Evolutionary conservation across 2,329 filamentous ascomycete species (phyloP).

Genomic region (Penicillium sp.): DNA sequence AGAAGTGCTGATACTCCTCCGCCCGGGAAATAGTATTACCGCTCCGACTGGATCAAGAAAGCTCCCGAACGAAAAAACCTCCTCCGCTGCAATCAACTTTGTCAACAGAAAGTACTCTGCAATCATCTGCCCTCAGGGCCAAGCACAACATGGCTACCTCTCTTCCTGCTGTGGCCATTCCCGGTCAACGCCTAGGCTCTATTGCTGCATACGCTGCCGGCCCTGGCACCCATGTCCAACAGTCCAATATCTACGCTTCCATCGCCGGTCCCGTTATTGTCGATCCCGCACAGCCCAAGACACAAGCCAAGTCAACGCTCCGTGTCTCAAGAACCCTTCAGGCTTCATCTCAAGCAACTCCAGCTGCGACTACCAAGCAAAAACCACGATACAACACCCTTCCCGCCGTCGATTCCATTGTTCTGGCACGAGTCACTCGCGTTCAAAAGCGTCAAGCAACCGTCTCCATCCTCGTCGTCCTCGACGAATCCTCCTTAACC

Average conservation of each 20-base stretch:
- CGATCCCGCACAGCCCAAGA: conserved; percentile 46
- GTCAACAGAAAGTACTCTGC: conserved; percentile 4
- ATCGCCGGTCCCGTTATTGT: conserved; percentile 73
- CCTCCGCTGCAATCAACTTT: conserved; percentile 1
- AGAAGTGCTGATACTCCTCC: not conserved
- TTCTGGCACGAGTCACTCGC: conserved; percentile 83
- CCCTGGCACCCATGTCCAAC: conserved; percentile 80
- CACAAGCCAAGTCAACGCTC: conserved; percentile 44
- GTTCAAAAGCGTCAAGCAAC: conserved; percentile 83
- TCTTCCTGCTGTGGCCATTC: conserved; percentile 65
- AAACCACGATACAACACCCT: conserved; percentile 69
- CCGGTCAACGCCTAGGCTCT: conserved; percentile 78
- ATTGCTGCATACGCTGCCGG: conserved; percentile 70
- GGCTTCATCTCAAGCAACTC: conserved; percentile 6
- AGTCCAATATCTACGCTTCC: conserved; percentile 76
- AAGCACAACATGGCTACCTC: conserved; percentile 33
- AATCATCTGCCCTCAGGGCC: conserved; percentile 7
- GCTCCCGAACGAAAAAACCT: conserved; percentile 20
- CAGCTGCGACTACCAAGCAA: conserved; percentile 19
- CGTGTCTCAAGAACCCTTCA: conserved; percentile 37
- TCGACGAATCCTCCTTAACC: conserved; percentile 49
- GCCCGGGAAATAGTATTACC: not conserved
- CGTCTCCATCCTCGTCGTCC: conserved; percentile 82
- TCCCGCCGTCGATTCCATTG: conserved; percentile 76
- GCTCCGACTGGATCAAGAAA: conserved; percentile 7